Percentiles rank a stretch among this genome's conserved stretches.
phyloP scores from a whole-genome alignment of 768 basidiomycete species.

The Goffeauzyma gilvescens region DNA sequence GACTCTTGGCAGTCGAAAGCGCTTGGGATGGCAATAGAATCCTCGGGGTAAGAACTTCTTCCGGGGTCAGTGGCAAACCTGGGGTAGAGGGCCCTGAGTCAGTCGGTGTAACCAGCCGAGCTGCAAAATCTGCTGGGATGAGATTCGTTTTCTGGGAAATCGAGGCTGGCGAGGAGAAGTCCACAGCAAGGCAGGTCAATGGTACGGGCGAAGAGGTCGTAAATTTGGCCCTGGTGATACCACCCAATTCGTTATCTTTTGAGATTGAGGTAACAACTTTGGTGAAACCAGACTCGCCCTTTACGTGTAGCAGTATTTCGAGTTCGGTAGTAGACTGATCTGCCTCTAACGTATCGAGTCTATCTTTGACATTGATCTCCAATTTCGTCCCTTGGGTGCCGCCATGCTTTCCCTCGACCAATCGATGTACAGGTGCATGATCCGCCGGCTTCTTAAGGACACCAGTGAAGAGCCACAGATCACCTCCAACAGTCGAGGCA shows the following conservation, averaged over 20 bases:
- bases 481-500: conserved; percentile 21
- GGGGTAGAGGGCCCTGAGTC: not conserved
- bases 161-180: not conserved
- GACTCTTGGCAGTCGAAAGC: too few relatives aligned
- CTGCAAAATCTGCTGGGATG: not conserved
- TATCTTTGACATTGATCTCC: not conserved
- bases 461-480: conserved; percentile 19
- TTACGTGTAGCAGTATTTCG: too few relatives aligned
- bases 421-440: conserved; percentile 1
- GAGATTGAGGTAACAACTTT: too few relatives aligned
- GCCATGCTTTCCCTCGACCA: not conserved
- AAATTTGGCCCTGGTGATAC: not conserved
- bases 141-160: not conserved
- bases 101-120: not conserved
- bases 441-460: not conserved
- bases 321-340: too few relatives aligned
- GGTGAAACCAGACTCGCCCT: too few relatives aligned
- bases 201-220: not conserved
- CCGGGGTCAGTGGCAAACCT: not conserved
- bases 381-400: not conserved
- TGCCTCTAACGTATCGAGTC: too few relatives aligned
- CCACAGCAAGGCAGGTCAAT: not conserved
- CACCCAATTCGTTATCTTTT: too few relatives aligned
- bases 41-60: too few relatives aligned
- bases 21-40: too few relatives aligned